A percentile compares a stretch with the other conserved stretches of the same genome.
Evolutionary conservation across 306 rosid genomes (phyloP).

Genomic region (Sechiopsis laciniata): DNA sequence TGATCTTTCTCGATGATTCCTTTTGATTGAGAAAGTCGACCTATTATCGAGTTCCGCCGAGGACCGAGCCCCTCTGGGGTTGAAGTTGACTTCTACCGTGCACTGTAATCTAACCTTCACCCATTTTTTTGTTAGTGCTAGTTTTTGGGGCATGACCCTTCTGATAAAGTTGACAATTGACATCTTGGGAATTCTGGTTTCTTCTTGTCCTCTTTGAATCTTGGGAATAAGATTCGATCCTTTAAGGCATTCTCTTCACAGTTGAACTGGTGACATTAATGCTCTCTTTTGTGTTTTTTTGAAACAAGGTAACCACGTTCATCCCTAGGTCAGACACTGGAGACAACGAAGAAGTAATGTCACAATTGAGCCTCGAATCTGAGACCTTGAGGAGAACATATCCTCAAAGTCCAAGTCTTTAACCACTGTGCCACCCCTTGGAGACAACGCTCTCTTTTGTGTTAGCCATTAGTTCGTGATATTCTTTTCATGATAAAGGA

Average conservation of each 20-base stretch:
- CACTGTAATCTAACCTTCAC: not conserved
- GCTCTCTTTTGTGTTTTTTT: slow-evolving; percentile 38
- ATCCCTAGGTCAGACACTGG: too few relatives aligned
- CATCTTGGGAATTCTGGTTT: slow-evolving; percentile 57
- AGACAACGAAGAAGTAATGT: too few relatives aligned
- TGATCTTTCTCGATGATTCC: not conserved
- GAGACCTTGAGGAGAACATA: too few relatives aligned
- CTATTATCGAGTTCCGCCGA: not conserved
- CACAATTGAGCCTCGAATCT: too few relatives aligned
- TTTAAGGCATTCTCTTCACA: slow-evolving; percentile 41
- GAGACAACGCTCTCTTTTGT: slow-evolving; percentile 41
- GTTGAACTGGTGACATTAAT: slow-evolving; percentile 51
- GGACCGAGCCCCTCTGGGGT: not conserved
- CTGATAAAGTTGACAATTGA: slow-evolving; percentile 19
- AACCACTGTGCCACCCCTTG: too few relatives aligned
- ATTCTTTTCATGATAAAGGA: not conserved
- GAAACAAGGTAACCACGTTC: too few relatives aligned
- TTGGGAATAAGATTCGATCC: too few relatives aligned
- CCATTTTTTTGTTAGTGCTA: not conserved
- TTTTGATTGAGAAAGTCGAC: not conserved
- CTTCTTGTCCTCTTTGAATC: slow-evolving; percentile 43
- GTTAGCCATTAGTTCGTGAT: slow-evolving; percentile 46
- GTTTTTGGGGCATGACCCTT: not conserved
- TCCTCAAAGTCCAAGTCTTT: too few relatives aligned
- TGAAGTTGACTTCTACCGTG: not conserved